phyloP scores from a whole-genome alignment of 129 eudicot genomes.

The Lactuca sativa region DNA sequence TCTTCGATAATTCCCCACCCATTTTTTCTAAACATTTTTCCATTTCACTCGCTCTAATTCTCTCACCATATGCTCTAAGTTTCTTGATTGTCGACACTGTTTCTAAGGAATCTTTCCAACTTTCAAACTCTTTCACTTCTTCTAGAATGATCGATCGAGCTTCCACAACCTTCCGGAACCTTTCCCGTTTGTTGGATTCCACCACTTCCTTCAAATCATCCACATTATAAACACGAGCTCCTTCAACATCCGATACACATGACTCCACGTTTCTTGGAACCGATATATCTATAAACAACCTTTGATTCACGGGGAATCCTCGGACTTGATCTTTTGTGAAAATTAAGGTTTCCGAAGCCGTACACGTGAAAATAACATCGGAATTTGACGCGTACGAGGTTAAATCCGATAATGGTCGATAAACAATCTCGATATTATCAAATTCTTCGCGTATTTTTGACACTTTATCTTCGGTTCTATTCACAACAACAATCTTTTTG shows the following conservation, averaged over 20 bases:
- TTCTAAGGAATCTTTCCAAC: slow-evolving; percentile 89
- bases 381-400: slow-evolving; percentile 54
- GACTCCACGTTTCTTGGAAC: slow-evolving; percentile 86
- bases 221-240: slow-evolving; percentile 62
- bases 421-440: slow-evolving; percentile 58
- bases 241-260: slow-evolving; percentile 52
- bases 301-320: slow-evolving; percentile 36
- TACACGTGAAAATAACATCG: slow-evolving; percentile 71
- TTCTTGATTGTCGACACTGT: slow-evolving; percentile 89
- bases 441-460: slow-evolving; percentile 50
- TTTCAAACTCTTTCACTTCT: slow-evolving; percentile 73
- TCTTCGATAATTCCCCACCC: slow-evolving; percentile 56
- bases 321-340: slow-evolving; percentile 60
- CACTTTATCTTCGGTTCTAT: slow-evolving; percentile 73
- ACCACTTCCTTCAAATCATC: slow-evolving; percentile 82
- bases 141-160: slow-evolving; percentile 65
- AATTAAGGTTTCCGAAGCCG: slow-evolving; percentile 60
- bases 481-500: slow-evolving; percentile 63
- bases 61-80: slow-evolving; percentile 71
- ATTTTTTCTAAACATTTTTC: slow-evolving; percentile 76
- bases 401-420: slow-evolving; percentile 54
- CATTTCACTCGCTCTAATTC: slow-evolving; percentile 73
- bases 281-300: slow-evolving; percentile 70
- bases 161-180: slow-evolving; percentile 73
- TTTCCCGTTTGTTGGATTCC: slow-evolving; percentile 74